phyloP scores from a whole-genome alignment of 371 early-diverging fungal genomes.

The Fennellomyces sp. region DNA sequence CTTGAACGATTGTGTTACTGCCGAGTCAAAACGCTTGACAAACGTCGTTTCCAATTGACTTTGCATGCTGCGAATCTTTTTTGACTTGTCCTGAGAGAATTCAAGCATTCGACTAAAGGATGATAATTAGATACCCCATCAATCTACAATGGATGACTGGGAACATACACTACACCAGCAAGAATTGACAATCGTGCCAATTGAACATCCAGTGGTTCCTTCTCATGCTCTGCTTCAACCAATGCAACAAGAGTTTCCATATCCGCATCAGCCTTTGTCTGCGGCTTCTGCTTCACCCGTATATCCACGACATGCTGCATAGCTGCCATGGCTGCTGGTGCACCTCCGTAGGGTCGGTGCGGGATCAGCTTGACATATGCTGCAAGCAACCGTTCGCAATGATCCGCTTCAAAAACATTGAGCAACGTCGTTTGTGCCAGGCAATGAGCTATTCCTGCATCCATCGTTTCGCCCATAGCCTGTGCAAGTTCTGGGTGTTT shows the following conservation, averaged over 20 bases:
- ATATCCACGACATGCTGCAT: conserved; percentile 46
- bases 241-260: conserved; percentile 24
- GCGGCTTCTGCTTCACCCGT: conserved; percentile 31
- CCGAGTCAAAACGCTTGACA: conserved; percentile 19
- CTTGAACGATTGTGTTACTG: conserved; percentile 3
- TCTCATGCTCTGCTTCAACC: conserved; percentile 7
- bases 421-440: conserved; percentile 36
- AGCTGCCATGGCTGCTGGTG: conserved; percentile 27
- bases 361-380: conserved; percentile 22
- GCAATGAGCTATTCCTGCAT: conserved; percentile 47
- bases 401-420: conserved; percentile 40
- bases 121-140: not conserved
- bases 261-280: conserved; percentile 32
- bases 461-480: conserved; percentile 27
- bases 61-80: conserved; percentile 19
- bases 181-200: conserved; percentile 28
- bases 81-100: conserved; percentile 40
- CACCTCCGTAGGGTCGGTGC: conserved; percentile 8
- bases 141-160: conserved; percentile 8
- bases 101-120: conserved; percentile 39
- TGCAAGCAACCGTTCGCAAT: conserved; percentile 26
- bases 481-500: not conserved
- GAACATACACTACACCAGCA: conserved; percentile 47
- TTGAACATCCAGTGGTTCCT: conserved; percentile 8
- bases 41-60: conserved; percentile 20